Conservation (phyloP, 345 rosid species). For the Noccaea bulbosa region DNA sequence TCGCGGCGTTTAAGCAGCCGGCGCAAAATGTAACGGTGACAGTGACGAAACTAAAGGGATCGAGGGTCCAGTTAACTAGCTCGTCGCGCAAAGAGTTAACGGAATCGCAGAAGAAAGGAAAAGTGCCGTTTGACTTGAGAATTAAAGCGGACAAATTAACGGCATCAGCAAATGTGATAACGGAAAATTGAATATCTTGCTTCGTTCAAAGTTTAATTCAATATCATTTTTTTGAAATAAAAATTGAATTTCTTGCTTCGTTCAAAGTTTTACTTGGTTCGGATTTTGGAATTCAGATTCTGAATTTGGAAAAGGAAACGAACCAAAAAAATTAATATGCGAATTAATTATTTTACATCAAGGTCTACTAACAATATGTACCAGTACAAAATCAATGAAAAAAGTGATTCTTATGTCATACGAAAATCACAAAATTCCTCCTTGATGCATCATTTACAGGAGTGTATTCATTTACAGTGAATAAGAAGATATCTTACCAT, state of each 20-base stretch:
- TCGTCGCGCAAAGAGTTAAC: conserved; percentile 37
- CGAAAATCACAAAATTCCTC: no score
- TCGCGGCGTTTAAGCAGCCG: conserved; percentile 64
- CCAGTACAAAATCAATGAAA: no score
- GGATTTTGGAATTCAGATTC: no score
- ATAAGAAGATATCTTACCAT: no score
- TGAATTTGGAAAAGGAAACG: no score
- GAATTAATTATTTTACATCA: no score
- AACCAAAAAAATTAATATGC: no score
- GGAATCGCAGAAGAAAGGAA: conserved; percentile 40
- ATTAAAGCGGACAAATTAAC: conserved; percentile 65
- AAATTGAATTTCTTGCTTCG: neutral
- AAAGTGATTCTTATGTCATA: no score
- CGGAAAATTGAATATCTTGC: conserved; percentile 45
- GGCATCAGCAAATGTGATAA: conserved; percentile 51
- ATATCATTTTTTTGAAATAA: neutral
- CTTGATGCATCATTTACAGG: no score
- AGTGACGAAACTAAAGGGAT: conserved; percentile 47
- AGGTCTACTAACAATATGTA: no score
- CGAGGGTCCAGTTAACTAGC: conserved; percentile 50
- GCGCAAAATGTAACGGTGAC: conserved; percentile 59
- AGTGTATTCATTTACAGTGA: no score
- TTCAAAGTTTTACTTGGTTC: no score
- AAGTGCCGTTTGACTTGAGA: conserved; percentile 56
- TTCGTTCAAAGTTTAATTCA: neutral